phyloP scores from a whole-genome alignment of 345 rosid genomes.

The Hypericum androsaemum region DNA sequence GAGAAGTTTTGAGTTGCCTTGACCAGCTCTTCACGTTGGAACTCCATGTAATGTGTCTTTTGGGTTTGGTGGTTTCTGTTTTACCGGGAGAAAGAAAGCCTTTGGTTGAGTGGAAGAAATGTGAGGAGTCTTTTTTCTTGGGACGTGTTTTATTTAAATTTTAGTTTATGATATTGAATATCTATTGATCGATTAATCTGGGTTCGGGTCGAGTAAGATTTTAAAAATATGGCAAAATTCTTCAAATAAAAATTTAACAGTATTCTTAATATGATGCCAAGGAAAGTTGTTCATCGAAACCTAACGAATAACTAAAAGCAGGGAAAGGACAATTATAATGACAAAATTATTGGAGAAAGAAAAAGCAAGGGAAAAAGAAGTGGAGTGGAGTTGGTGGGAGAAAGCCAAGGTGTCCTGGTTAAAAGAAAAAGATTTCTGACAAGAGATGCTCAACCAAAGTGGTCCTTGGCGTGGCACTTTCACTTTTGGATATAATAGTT shows the following conservation, averaged over 20 bases:
- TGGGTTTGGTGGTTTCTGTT: background rate
- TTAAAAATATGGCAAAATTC: too few species aligned
- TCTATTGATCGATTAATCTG: too few species aligned
- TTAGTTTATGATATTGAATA: too few species aligned
- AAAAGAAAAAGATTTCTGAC: slow-evolving; percentile 17
- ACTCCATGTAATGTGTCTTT: slow-evolving; percentile 16
- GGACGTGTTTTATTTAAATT: too few species aligned
- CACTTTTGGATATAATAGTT: too few species aligned
- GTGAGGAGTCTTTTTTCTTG: too few species aligned
- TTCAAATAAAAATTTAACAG: too few species aligned
- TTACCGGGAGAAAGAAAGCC: slow-evolving; percentile 25
- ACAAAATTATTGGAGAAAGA: slow-evolving; percentile 30
- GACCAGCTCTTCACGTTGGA: slow-evolving; percentile 44
- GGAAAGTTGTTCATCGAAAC: too few species aligned
- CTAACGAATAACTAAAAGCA: too few species aligned
- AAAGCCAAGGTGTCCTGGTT: slow-evolving; percentile 11
- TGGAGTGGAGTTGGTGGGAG: slow-evolving; percentile 5
- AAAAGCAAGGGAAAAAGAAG: slow-evolving; percentile 19
- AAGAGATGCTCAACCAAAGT: slow-evolving; percentile 7
- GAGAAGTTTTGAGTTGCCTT: slow-evolving; percentile 50
- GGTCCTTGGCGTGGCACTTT: too few species aligned
- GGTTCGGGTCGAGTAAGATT: too few species aligned
- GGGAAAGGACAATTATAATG: slow-evolving; percentile 15
- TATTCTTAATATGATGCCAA: too few species aligned
- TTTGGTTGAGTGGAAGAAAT: slow-evolving; percentile 16